A percentile compares a stretch with the other conserved stretches of the same genome.
Conservation (phyloP, 345 rosid genomes). For the Turnera subulata region DNA sequence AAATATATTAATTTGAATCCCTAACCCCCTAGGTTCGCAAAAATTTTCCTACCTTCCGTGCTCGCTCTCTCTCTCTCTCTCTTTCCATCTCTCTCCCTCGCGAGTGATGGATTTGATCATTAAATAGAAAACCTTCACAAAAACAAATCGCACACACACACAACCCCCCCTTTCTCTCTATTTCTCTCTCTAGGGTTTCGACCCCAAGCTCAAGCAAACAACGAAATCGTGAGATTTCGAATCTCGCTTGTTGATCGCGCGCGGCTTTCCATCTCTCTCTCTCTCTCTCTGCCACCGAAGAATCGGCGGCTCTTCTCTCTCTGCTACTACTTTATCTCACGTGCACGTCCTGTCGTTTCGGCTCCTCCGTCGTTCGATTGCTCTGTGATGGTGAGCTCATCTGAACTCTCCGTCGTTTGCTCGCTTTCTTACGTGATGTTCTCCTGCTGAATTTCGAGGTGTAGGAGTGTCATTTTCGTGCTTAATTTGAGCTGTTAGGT, state of each 20-base stretch:
- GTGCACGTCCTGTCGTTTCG: neutral
- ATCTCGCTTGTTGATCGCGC: neutral
- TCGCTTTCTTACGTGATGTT: neutral
- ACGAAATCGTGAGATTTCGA: neutral
- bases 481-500: conserved; percentile 1
- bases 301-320: neutral
- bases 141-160: neutral
- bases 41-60: too few species aligned
- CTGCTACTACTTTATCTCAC: neutral
- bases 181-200: conserved; percentile 25
- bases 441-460: neutral
- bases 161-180: neutral
- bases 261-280: neutral
- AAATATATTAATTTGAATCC: too few species aligned
- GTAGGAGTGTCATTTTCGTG: neutral
- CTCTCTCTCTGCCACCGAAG: neutral
- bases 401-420: neutral
- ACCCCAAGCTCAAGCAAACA: neutral
- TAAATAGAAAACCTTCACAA: neutral
- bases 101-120: conserved; percentile 8
- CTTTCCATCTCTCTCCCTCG: neutral
- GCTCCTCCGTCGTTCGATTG: conserved; percentile 4
- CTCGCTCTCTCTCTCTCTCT: neutral
- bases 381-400: conserved; percentile 2
- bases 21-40: too few species aligned